Evolutionary conservation across 2,329 filamentous ascomycete species (phyloP), one percentile per base, ranked within the genome.

Genomic region (Scytalidium sp.): DNA sequence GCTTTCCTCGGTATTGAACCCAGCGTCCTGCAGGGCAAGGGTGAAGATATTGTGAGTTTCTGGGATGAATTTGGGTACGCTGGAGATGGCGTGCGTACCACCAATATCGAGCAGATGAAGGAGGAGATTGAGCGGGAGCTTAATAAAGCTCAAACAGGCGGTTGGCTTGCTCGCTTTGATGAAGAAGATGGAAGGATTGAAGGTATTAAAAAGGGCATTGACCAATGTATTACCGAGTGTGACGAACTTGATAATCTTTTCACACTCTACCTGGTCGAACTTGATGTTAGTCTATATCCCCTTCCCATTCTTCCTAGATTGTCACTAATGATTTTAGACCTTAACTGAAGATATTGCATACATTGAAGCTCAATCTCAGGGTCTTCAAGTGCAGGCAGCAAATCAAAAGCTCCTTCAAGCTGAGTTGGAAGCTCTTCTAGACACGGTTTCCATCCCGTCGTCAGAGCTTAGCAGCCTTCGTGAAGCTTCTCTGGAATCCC

Each of bases 361-460:
- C 65, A 97, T 99, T 56, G 94, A 99, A 72, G 91, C 94, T 2
- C 94, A 99, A 69, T 92, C 90, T 6, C 93, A 99, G 70, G 94
- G 94, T 74, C 75, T 99, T 43, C 94, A 99, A 63, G 93, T 99
- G 6, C 94, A 97, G 69, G 93, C 93, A 19, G 90, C 94, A 39
- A 99, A 99, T 61, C 94, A 99, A 67, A 96, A 96, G 67, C 79
- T 96, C 22, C 79, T 99, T 43, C 62, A 93, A 67, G 89, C 86
- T 55, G 94, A 99, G 67, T 79, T 99, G 2, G 85, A 95, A 65
- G 88, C 86, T 27, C 75, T 97, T n/a, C 79, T 99, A 20, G 85
- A 92, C 58, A 97, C 90, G 0, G 92, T 96, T 49, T 92, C 91
- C 10, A 96, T 97, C 50, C 91, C 90, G 3, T 74, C 81, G 1